Evolutionary conservation across 352 stramenopile species (phyloP).

Genomic region (Poterioochromonas sp.): DNA sequence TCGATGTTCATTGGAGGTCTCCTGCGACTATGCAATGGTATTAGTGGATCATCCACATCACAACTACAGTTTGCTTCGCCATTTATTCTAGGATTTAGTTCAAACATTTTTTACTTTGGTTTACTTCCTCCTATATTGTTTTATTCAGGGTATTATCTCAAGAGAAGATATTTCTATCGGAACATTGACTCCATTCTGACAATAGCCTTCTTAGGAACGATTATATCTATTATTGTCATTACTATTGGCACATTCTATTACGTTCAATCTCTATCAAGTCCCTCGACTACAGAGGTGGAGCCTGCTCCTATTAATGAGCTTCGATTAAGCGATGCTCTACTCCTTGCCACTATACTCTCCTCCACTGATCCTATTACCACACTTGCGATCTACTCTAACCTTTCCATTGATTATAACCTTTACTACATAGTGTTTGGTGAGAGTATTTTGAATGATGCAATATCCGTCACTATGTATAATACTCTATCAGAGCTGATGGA

Average conservation of each 20-base stretch:
- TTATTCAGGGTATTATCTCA: constrained; percentile 82
- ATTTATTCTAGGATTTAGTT: constrained; percentile 55
- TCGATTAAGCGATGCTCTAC: constrained; percentile 73
- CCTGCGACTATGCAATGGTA: too few relatives aligned
- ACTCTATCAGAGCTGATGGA: constrained; percentile 42
- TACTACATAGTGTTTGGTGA: constrained; percentile 91
- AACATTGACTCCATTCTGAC: not conserved
- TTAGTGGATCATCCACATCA: too few relatives aligned
- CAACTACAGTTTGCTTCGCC: not conserved
- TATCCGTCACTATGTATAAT: constrained; percentile 82
- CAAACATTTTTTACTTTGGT: constrained; percentile 80
- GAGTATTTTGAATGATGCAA: constrained; percentile 73
- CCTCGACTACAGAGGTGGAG: constrained; percentile 50
- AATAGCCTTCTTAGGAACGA: constrained; percentile 8
- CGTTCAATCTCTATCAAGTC: constrained; percentile 50
- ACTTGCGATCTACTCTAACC: constrained; percentile 18
- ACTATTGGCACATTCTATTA: not conserved
- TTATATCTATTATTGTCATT: not conserved
- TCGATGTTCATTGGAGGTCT: too few relatives aligned
- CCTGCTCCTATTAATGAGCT: constrained; percentile 59
- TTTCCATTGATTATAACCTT: constrained; percentile 66
- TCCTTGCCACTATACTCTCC: constrained; percentile 80
- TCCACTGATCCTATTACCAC: constrained; percentile 79
- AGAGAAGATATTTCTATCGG: constrained; percentile 65
- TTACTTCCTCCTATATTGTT: constrained; percentile 86